Evolutionary conservation across 192 early-diverging fungal species (phyloP), one percentile per base, ranked within the genome.

Genomic region (Funneliformis geosporum): DNA sequence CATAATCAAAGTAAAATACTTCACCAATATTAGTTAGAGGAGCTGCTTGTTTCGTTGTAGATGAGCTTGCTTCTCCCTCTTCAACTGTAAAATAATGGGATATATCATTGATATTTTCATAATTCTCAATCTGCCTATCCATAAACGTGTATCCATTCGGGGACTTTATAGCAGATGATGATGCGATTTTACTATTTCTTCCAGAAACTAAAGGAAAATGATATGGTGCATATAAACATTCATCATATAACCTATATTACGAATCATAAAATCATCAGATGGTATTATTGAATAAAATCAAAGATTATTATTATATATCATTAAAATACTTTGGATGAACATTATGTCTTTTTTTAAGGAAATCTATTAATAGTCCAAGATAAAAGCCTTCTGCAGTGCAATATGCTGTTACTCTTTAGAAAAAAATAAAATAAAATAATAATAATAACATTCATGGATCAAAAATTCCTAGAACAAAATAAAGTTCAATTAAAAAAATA

Each of bases 331-430:
- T 73, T 69, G 92, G 87, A 10, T 84, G 70, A 21, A 88, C 89
- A 60, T 84, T 81, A 69, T 90, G 89, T 7, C 84, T 83, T 27
- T 80, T 77, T 42, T 82, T 85, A 42, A 91, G 78, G 62, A 87
- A 89, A 11, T 81, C 55, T 10, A 82, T 69, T 10, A 91, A 75
- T 27, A 82, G 69, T 50, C 82, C 81, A 28, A 87, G 69, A 78
- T 88, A 81, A 65, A 90, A 90, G 1, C 86, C 88, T 79, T 92
- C 91, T 25, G 92, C 91, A 14, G 91, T 93, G 73, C 94, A 95
- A 73, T 93, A 95, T 9, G 92, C 94, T 7, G 92, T 92, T 33
- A 92, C 92, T 80, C 94, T 86, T 79, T 8, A 68, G 23, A 66
- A 40, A 40, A n/a, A 75, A 38, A 10, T 11, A 60, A 27, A 44